Percentiles rank a stretch among this genome's conserved stretches.
Conservation (phyloP, 1,284 basidiomycete genomes). For the Leccinum laetum region DNA sequence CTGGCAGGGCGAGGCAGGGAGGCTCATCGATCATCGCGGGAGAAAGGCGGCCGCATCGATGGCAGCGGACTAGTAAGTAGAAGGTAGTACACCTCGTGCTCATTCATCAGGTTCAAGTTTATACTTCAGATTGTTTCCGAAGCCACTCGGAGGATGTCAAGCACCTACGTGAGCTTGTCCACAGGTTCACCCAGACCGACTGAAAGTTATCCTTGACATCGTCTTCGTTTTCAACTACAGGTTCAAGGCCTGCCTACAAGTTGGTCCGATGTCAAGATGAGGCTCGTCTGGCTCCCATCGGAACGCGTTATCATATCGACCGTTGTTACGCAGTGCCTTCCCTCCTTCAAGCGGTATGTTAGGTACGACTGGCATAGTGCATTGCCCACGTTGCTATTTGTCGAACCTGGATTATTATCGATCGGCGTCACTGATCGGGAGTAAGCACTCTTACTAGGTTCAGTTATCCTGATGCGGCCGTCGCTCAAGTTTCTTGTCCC, state of each 20-base stretch:
- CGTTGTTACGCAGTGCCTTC: slow-evolving; percentile 2
- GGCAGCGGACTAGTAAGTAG: neutral
- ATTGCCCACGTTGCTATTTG: neutral
- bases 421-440: slow-evolving; percentile 10
- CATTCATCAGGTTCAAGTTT: neutral
- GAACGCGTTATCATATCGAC: slow-evolving; percentile 7
- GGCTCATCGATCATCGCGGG: neutral
- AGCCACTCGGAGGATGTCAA: neutral
- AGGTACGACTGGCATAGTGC: neutral
- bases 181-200: neutral
- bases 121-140: neutral
- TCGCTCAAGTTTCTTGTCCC: slow-evolving; percentile 3
- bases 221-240: neutral
- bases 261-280: neutral
- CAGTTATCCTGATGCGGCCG: slow-evolving; percentile 1
- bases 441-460: slow-evolving; percentile 2
- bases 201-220: neutral
- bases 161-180: slow-evolving; percentile 5
- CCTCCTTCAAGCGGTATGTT: neutral
- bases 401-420: slow-evolving; percentile 9
- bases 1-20: neutral
- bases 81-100: neutral
- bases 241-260: neutral
- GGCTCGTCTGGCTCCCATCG: slow-evolving; percentile 1
- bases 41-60: neutral